Percentiles rank a stretch among this genome's conserved stretches.
Conservation (phyloP, 768 basidiomycete genomes). For the Lactifluus subvellereus region DNA sequence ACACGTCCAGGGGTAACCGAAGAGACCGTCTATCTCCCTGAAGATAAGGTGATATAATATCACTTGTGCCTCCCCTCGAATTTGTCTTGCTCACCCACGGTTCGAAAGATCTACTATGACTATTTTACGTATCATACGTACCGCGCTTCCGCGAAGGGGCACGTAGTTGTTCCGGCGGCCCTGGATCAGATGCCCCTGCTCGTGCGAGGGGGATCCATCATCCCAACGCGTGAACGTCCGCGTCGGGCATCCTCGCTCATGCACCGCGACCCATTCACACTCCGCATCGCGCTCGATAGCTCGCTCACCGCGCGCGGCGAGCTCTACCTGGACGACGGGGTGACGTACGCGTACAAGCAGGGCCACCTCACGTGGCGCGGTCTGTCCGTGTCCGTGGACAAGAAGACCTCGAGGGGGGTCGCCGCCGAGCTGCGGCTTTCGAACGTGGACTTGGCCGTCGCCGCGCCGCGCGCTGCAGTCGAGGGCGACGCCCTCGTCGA, state of each 20-base stretch:
- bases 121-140: constrained; percentile 73
- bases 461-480: constrained; percentile 42
- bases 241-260: constrained; percentile 81
- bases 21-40: constrained; percentile 75
- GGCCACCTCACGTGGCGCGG: constrained; percentile 84
- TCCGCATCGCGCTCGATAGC: constrained; percentile 73
- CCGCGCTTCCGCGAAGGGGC: constrained; percentile 56
- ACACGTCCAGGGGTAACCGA: constrained; percentile 65
- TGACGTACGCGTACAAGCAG: constrained; percentile 62
- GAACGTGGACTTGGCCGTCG: constrained; percentile 50
- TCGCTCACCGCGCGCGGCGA: constrained; percentile 62
- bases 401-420: constrained; percentile 35
- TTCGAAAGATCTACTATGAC: constrained; percentile 79
- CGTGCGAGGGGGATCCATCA: constrained; percentile 85
- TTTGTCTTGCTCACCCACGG: constrained; percentile 11
- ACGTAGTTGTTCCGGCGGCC: constrained; percentile 71
- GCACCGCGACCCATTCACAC: constrained; percentile 89
- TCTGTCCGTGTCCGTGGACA: constrained; percentile 46
- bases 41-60: constrained; percentile 55
- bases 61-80: neutral
- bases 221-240: constrained; percentile 82
- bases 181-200: constrained; percentile 79
- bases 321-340: constrained; percentile 94
- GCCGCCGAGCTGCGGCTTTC: constrained; percentile 39
- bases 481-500: constrained; percentile 43